Base-by-base conservation (phyloP, 495 filamentous ascomycete genomes). In the Penicillium chermesinum region DNA sequence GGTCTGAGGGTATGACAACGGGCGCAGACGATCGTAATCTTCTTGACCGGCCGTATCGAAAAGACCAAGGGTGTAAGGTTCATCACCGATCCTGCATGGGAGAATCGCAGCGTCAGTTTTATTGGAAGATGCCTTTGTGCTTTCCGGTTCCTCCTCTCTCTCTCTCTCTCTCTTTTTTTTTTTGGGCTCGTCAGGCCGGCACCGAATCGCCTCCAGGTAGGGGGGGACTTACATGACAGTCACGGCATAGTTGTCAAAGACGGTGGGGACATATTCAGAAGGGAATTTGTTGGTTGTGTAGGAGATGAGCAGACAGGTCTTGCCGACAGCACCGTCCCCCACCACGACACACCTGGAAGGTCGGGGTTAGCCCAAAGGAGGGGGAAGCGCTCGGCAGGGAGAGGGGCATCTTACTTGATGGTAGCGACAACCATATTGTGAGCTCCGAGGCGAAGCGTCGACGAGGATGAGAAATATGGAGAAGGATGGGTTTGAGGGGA, bases 221-320 rank as follows among this genome's bases (percentile, higher is more conserved):
- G 47, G 3, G 16, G 13, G 2, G 12, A 87, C 91, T 83, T 79
- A 96, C 91, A 96, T 96, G 46, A 96, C 91, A 37, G 93, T 98
- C 62, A 98, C 93, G 14, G 93, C 93, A 84, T 98, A 98, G 72
- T 98, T 98, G 67, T 98, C 93, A 68, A 98, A 98, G 25, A 98
- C 93, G 16, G 93, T 98, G 17, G 93, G 93, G 16, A 98, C 93
- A 64, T 98, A 98, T 89, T 98, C 93, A 52, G 90, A 96, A 8
- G 93, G 93, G 73, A 98, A 98, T 58, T 98, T 98, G 78, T 98
- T 98, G 53, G 93, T 98, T 35, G 93, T 98, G 73, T 98, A 98
- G 58, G 88, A 94, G 74, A 98, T 98, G 63, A 98, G 81, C 44
- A 98, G 82, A 71, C 93, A 98, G 38, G 93, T 98, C 79, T 98